Evolutionary conservation across 225 moss, liverwort and hornwort species (phyloP).

Genomic region (Climacium dendroides): DNA sequence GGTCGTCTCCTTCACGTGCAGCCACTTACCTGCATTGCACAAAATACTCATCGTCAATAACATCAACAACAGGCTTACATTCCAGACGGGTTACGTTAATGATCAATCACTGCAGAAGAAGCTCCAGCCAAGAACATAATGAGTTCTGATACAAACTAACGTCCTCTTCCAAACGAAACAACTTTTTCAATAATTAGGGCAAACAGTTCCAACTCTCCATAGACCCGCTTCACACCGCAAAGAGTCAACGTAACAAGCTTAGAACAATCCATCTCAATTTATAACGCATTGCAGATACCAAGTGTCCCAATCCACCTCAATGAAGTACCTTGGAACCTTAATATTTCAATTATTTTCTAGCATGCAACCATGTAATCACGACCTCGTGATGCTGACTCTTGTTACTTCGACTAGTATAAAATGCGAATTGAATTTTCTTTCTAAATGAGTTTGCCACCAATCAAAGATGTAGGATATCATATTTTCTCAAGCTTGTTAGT

Average conservation of each 20-base stretch:
- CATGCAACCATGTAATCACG: neutral
- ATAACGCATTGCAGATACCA: neutral
- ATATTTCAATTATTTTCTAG: neutral
- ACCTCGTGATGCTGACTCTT: neutral
- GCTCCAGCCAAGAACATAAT: too few species aligned
- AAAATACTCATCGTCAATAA: neutral
- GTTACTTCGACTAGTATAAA: neutral
- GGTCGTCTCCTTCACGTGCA: constrained; percentile 91
- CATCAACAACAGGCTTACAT: neutral
- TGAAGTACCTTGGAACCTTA: neutral
- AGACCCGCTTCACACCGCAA: neutral
- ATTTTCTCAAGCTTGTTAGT: neutral
- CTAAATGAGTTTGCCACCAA: neutral
- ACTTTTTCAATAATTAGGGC: neutral
- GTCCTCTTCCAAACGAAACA: neutral
- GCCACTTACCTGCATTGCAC: constrained; percentile 55
- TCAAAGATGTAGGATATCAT: neutral
- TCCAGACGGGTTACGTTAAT: neutral
- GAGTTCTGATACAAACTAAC: too few species aligned
- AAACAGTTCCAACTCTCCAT: neutral
- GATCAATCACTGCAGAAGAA: neutral
- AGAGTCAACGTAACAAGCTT: neutral
- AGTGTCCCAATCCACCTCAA: neutral
- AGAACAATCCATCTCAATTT: neutral
- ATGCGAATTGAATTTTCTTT: neutral